phyloP scores from a whole-genome alignment of 352 stramenopile genomes.

The Phytophthora brassicae region DNA sequence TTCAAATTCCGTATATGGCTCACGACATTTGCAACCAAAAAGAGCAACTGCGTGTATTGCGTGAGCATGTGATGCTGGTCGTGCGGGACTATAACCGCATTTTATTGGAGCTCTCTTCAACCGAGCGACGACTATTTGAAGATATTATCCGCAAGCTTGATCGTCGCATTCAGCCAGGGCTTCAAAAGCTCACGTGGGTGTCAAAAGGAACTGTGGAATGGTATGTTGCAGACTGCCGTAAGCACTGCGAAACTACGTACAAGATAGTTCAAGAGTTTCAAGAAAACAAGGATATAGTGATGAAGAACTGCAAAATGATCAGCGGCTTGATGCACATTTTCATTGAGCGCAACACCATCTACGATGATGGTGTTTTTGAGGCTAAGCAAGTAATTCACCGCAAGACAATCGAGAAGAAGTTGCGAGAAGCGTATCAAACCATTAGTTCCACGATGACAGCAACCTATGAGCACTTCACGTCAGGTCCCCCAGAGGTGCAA shows the following conservation, averaged over 20 bases:
- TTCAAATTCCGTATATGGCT: conserved; percentile 94
- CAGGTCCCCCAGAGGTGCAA: conserved; percentile 89
- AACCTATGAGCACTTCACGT: conserved; percentile 92
- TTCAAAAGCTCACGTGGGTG: conserved; percentile 94
- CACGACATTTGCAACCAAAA: conserved; percentile 96
- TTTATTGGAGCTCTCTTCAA: conserved; percentile 87
- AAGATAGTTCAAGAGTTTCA: conserved; percentile 91
- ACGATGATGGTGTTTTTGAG: conserved; percentile 93
- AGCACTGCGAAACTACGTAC: conserved; percentile 87
- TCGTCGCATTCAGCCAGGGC: conserved; percentile 89
- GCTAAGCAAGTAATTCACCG: conserved; percentile 90
- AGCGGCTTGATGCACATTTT: conserved; percentile 87
- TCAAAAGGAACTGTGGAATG: conserved; percentile 92
- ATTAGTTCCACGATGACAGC: conserved; percentile 90
- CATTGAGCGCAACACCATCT: conserved; percentile 93
- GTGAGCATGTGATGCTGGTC: conserved; percentile 94
- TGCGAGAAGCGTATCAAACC: conserved; percentile 75
- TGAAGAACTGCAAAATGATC: conserved; percentile 90
- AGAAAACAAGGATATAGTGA: conserved; percentile 87
- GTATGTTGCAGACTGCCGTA: conserved; percentile 91
- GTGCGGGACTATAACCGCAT: conserved; percentile 96
- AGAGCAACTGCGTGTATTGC: conserved; percentile 88
- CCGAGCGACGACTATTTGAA: conserved; percentile 92
- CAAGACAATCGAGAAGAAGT: conserved; percentile 75
- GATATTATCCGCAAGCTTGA: conserved; percentile 95